Evolutionary conservation across 805 yeast species (phyloP).

Genomic region (Zygoascus tannicola): DNA sequence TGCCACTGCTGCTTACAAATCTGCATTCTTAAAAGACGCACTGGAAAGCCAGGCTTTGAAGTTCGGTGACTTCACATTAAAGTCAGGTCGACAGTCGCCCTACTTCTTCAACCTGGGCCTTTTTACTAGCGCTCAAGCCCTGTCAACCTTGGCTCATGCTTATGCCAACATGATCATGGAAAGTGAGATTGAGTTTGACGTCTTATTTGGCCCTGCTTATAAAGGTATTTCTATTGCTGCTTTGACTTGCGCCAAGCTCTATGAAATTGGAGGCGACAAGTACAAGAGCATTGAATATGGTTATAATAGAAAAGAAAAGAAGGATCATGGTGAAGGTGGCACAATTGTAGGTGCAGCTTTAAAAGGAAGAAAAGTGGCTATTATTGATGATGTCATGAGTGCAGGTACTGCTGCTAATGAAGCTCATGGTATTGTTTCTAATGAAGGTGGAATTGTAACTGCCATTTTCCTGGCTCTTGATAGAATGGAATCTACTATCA

Average conservation of each 20-base stretch:
- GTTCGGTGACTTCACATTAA: constrained; percentile 83
- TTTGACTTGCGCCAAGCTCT: constrained; percentile 81
- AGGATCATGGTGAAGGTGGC: constrained; percentile 98
- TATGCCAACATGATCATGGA: constrained; percentile 83
- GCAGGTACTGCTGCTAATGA: constrained; percentile 98
- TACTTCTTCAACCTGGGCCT: constrained; percentile 93
- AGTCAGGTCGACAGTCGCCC: constrained; percentile 91
- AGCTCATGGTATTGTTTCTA: constrained; percentile 70
- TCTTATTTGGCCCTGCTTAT: constrained; percentile 94
- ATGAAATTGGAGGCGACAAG: constrained; percentile 72
- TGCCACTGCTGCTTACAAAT: constrained; percentile 2
- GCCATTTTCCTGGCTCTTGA: constrained; percentile 90
- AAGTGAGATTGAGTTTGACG: constrained; percentile 76
- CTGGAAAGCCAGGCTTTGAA: constrained; percentile 71
- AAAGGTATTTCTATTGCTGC: constrained; percentile 96
- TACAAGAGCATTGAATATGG: constrained; percentile 71
- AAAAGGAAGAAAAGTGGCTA: constrained; percentile 61
- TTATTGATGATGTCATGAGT: constrained; percentile 95
- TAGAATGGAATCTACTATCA: constrained; percentile 79
- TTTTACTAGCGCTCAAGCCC: constrained; percentile 68
- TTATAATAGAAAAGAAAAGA: constrained; percentile 93
- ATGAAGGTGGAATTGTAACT: constrained; percentile 61
- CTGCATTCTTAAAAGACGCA: constrained; percentile 63
- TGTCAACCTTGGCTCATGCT: constrained; percentile 75
- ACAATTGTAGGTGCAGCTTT: constrained; percentile 78